Percentiles rank a stretch among this genome's conserved stretches.
Conservation (phyloP, 345 rosid species). For the Cardamine resedifolia region DNA sequence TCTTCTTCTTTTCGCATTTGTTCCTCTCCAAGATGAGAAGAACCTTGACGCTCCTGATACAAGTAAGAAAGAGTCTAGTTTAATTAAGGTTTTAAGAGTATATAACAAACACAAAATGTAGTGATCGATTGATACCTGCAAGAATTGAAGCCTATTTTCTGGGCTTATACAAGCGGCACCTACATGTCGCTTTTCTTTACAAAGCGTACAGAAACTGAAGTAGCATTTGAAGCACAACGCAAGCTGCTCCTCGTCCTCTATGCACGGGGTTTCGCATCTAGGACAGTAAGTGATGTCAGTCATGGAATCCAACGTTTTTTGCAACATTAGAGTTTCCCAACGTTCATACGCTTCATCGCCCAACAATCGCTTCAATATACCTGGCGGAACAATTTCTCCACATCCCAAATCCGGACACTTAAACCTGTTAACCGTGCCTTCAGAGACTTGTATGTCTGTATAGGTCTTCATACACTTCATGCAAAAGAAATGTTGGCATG, state of each 20-base stretch:
- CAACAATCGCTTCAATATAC: conserved; percentile 61
- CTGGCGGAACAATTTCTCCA: conserved; percentile 65
- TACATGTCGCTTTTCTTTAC: conserved; percentile 70
- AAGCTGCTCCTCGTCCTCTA: conserved; percentile 80
- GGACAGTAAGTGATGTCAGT: too few relatives aligned
- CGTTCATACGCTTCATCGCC: too few relatives aligned
- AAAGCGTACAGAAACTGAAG: conserved; percentile 80
- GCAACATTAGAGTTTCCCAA: too few relatives aligned
- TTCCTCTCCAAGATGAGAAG: conserved; percentile 45
- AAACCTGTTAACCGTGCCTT: conserved; percentile 74
- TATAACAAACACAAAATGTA: too few relatives aligned
- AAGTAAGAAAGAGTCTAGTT: conserved; percentile 1
- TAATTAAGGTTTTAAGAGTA: not conserved
- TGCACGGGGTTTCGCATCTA: conserved; percentile 82
- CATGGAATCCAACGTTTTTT: too few relatives aligned
- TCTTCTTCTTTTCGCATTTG: conserved; percentile 61
- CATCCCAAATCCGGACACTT: conserved; percentile 72
- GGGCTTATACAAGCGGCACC: conserved; percentile 61
- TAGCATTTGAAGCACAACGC: conserved; percentile 86
- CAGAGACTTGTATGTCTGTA: conserved; percentile 62
- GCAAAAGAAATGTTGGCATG: conserved; percentile 86
- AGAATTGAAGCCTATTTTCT: conserved; percentile 61
- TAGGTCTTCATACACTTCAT: conserved; percentile 72
- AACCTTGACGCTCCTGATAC: conserved; percentile 70
- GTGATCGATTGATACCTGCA: too few relatives aligned